These are phyloP conservation scores for Catunica adiposa DNA, from an alignment of 2,329 filamentous ascomycete species.

Conservation along the genomic window DNA sequence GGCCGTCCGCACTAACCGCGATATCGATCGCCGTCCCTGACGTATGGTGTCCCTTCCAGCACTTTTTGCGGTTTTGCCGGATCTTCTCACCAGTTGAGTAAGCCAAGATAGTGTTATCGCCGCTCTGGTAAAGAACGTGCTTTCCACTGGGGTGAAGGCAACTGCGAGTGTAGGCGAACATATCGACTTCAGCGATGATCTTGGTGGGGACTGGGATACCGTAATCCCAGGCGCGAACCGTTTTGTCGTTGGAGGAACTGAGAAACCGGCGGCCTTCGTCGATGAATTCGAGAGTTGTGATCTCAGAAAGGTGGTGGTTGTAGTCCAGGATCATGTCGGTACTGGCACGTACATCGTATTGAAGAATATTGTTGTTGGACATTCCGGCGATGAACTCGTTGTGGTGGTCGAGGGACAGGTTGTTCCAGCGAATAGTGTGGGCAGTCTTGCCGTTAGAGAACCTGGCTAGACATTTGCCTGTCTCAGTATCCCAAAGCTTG, in stretches of 20 bases:
- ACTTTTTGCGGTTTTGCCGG: conserved; percentile 93
- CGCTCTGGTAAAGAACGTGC: conserved; percentile 83
- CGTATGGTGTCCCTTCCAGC: conserved; percentile 88
- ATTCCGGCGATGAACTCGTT: conserved; percentile 92
- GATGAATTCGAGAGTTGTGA: conserved; percentile 95
- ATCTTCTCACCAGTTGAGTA: conserved; percentile 93
- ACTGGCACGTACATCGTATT: conserved; percentile 72
- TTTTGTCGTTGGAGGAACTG: conserved; percentile 95
- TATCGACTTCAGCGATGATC: conserved; percentile 92
- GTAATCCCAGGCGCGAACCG: conserved; percentile 92
- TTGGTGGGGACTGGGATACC: conserved; percentile 97
- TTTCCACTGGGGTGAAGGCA: conserved; percentile 77
- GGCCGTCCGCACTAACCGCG: conserved; percentile 74
- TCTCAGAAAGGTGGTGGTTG: conserved; percentile 90
- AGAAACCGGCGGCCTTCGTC: conserved; percentile 92
- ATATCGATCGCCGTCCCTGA: conserved; percentile 87
- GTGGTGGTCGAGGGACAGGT: conserved; percentile 57
- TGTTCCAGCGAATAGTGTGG: conserved; percentile 90
- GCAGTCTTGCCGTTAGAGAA: conserved; percentile 92
- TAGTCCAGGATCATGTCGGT: conserved; percentile 87
- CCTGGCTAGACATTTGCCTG: conserved; percentile 68
- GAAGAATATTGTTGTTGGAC: conserved; percentile 97
- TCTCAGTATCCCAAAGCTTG: conserved; percentile 97
- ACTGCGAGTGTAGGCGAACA: conserved; percentile 87
- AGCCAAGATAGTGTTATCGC: conserved; percentile 92